Evolutionary conservation across 2,329 filamentous ascomycete genomes (phyloP), one percentile per base, ranked within the genome.

Genomic region (Chaetomiaceae sp.): DNA sequence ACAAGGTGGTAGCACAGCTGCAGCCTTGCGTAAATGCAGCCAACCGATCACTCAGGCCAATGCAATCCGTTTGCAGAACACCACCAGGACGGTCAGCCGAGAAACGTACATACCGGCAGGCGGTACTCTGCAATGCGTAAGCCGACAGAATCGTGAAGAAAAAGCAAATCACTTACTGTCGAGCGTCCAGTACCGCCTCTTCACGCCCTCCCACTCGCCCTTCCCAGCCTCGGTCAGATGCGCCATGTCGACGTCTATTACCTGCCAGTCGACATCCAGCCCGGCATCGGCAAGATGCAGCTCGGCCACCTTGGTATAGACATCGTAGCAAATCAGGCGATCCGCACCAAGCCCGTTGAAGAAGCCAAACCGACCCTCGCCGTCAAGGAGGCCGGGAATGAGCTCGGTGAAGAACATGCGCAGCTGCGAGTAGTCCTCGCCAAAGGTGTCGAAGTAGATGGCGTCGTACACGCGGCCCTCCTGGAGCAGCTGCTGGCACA

Each of bases 401-500:
- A 85, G 81, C 64, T 97, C 93, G 2, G 78, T 84, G 63, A 97
- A 95, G 70, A 97, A 96, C 49, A 82, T 74, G 38, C 84, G 84
- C 22, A 97, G 79, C 63, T 91, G 86, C 2, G 74, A 73, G 66
- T 97, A 98, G 53, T 93, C 87, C 68, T 98, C 93, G 6, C 89
- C 93, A 65, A 97, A 97, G 0, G 93, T 98, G 62, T 98, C 93
- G 61, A 96, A 97, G 71, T 97, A 98, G 56, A 98, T 88, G 22
- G 84, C 87, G 61, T 95, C 87, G 60, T 91, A 90, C 11, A 81
- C 69, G 58, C 84, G 76, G 9, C 84, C 85, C 33, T 79, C 68
- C 49, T 79, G 77, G 1, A 91, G 68, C 7, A 95, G 70, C 41
- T 71, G 69, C 0, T 83, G 84, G 14, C 90, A 71, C 0, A 93